phyloP scores from a whole-genome alignment of 2,329 filamentous ascomycete species.

The Epicoccum nigrum region DNA sequence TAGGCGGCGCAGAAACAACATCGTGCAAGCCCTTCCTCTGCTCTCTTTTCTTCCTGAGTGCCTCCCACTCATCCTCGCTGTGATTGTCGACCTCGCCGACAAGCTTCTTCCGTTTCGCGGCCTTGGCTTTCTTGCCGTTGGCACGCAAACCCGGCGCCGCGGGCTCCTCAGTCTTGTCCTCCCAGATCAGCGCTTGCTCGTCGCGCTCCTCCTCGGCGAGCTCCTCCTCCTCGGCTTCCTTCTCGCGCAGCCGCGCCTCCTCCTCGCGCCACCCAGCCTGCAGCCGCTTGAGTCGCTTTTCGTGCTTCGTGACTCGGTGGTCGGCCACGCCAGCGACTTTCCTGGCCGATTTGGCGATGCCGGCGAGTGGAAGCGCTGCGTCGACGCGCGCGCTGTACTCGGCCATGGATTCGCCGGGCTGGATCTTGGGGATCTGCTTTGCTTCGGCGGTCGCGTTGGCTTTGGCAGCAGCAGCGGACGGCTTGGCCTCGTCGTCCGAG shows the following conservation, averaged over 20 bases:
- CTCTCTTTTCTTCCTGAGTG: conserved; percentile 62
- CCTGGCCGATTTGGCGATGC: conserved; percentile 66
- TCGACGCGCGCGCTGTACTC: conserved; percentile 86
- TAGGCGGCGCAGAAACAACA: conserved; percentile 77
- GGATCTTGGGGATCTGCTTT: conserved; percentile 58
- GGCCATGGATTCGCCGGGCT: conserved; percentile 80
- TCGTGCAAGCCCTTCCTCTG: conserved; percentile 64
- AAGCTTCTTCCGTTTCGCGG: conserved; percentile 58
- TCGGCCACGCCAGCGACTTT: conserved; percentile 70
- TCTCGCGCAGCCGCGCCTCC: conserved; percentile 65
- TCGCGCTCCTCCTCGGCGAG: conserved; percentile 68
- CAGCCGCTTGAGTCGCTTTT: conserved; percentile 73
- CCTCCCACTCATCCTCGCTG: conserved; percentile 78
- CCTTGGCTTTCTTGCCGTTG: conserved; percentile 57
- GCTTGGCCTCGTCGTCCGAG: conserved; percentile 8
- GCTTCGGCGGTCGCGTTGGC: conserved; percentile 35
- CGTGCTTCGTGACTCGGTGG: conserved; percentile 74
- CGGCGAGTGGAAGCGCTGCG: conserved; percentile 77
- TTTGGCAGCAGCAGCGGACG: not conserved
- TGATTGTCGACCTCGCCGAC: conserved; percentile 59
- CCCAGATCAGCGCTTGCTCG: conserved; percentile 66
- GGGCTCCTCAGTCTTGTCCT: conserved; percentile 67
- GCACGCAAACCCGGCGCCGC: conserved; percentile 55
- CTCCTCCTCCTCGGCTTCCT: conserved; percentile 78
- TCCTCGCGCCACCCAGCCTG: conserved; percentile 64